Evolutionary conservation across 2,329 filamentous ascomycete genomes (phyloP).

Genomic region (Colletotrichum sp.): DNA sequence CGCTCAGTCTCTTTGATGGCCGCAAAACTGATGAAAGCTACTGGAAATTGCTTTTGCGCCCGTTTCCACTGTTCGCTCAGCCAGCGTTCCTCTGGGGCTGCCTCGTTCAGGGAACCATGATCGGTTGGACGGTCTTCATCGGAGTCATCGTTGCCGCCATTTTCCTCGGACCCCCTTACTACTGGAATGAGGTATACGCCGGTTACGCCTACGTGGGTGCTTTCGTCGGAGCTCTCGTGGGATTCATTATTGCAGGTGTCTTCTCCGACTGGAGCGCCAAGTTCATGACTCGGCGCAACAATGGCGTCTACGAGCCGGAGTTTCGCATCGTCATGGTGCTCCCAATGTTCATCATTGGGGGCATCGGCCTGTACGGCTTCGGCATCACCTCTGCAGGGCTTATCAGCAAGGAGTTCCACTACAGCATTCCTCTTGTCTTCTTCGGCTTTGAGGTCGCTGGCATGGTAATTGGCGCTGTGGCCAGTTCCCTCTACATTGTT

Average conservation of each 20-base stretch:
- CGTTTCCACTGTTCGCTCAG: constrained; percentile 83
- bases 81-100: constrained; percentile 82
- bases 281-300: constrained; percentile 74
- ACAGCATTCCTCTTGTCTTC: constrained; percentile 79
- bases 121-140: constrained; percentile 96
- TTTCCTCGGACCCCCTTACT: constrained; percentile 81
- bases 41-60: constrained; percentile 68
- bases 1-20: constrained; percentile 76
- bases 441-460: constrained; percentile 85
- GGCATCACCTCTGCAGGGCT: constrained; percentile 73
- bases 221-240: constrained; percentile 81
- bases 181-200: constrained; percentile 80
- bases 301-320: constrained; percentile 88
- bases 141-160: constrained; percentile 83
- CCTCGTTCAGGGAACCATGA: constrained; percentile 86
- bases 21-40: constrained; percentile 82
- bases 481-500: constrained; percentile 85
- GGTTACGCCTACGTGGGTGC: constrained; percentile 89
- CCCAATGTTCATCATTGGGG: constrained; percentile 80
- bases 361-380: constrained; percentile 84
- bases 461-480: constrained; percentile 91
- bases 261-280: constrained; percentile 77
- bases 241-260: constrained; percentile 77
- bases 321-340: constrained; percentile 85
- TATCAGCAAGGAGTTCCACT: constrained; percentile 63